Percentiles rank a stretch among this genome's conserved stretches.
These are phyloP conservation scores for Trametes coccinea DNA, from an alignment of 768 basidiomycete genomes.

Conservation along the genomic window DNA sequence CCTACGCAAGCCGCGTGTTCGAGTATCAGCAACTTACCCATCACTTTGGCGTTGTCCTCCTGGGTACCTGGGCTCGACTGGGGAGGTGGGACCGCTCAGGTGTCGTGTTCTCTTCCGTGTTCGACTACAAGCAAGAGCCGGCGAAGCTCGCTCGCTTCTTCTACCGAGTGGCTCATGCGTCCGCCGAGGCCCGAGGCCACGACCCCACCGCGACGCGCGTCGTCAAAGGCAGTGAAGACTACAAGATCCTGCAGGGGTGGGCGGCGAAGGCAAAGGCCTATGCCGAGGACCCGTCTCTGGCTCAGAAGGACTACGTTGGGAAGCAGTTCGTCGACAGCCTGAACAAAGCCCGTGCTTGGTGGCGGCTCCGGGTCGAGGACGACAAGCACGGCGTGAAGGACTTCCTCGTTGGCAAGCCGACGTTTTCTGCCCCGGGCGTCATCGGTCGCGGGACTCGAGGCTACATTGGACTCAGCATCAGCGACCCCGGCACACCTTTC, in stretches of 20 bases:
- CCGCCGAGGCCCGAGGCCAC: not conserved
- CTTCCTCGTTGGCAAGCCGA: constrained; percentile 4
- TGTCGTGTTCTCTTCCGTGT: not conserved
- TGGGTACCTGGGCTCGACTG: not conserved
- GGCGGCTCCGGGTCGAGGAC: not conserved
- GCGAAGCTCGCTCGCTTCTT: constrained; percentile 5
- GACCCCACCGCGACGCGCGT: not conserved
- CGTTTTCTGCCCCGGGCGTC: not conserved
- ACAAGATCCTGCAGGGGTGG: not conserved
- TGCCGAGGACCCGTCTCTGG: too few relatives aligned
- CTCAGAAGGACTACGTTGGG: not conserved
- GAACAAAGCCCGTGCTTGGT: not conserved
- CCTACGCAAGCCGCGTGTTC: not conserved
- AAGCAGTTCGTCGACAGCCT: not conserved
- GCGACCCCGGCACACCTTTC: not conserved
- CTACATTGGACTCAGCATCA: constrained; percentile 7
- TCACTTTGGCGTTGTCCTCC: constrained; percentile 3
- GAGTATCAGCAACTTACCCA: constrained; percentile 3
- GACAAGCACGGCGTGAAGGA: not conserved
- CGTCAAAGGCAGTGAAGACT: not conserved
- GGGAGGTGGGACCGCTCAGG: constrained; percentile 2
- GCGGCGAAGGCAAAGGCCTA: not conserved
- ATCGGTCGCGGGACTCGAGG: not conserved
- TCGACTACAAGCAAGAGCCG: constrained; percentile 2
- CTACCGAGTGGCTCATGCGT: not conserved